Evolutionary conservation across 257 asterid species (phyloP).

Genomic region (Ilex aquifolium): DNA sequence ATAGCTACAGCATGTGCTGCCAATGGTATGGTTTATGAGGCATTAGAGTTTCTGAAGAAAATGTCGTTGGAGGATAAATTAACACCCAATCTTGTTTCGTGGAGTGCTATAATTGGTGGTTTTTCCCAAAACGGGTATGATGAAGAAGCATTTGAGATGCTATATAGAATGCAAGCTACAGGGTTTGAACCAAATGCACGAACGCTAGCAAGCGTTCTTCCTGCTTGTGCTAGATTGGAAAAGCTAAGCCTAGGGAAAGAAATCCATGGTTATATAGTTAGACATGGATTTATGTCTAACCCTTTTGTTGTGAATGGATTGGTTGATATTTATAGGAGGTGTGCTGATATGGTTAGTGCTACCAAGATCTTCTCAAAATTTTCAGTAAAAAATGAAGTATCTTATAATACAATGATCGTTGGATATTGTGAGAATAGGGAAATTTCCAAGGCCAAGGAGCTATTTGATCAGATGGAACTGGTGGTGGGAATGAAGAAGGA

Average conservation of each 20-base stretch:
- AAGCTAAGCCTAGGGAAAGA: conserved; percentile 49
- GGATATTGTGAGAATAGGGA: conserved; percentile 63
- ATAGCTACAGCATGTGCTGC: conserved; percentile 57
- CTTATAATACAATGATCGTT: conserved; percentile 66
- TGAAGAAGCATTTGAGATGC: conserved; percentile 49
- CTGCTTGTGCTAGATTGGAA: conserved; percentile 63
- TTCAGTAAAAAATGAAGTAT: conserved; percentile 57
- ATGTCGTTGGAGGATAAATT: conserved; percentile 40
- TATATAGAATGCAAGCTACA: conserved; percentile 41
- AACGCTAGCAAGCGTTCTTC: conserved; percentile 55
- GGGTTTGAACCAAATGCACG: conserved; percentile 63
- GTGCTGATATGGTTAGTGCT: conserved; percentile 56
- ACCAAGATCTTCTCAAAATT: conserved; percentile 38
- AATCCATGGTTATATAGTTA: conserved; percentile 59
- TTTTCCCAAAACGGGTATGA: conserved; percentile 61
- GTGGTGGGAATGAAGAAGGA: conserved; percentile 43
- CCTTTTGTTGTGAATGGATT: conserved; percentile 67
- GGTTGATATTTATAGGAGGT: conserved; percentile 67
- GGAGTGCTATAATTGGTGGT: conserved; percentile 74
- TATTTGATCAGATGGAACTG: conserved; percentile 49
- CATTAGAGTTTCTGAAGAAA: conserved; percentile 32
- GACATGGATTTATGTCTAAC: conserved; percentile 52
- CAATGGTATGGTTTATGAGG: conserved; percentile 52
- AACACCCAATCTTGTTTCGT: conserved; percentile 49
- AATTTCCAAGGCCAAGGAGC: conserved; percentile 47